Evolutionary conservation across 352 stramenopile genomes (phyloP).

Genomic region (Peronospora belbahrii): DNA sequence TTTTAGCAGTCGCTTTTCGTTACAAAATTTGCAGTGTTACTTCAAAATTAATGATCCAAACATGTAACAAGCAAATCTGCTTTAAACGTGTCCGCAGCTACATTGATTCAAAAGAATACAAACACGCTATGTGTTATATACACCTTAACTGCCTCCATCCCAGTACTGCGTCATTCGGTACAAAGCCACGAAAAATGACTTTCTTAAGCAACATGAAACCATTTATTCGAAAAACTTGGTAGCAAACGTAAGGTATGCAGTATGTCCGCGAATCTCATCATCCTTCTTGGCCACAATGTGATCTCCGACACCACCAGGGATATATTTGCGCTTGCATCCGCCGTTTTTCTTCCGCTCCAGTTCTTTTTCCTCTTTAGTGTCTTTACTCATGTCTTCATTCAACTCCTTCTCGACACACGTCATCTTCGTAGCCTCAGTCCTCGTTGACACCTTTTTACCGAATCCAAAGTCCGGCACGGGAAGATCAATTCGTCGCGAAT

Average conservation of each 20-base stretch:
- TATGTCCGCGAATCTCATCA: constrained; percentile 81
- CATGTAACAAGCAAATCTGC: background rate
- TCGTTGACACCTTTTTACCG: constrained; percentile 19
- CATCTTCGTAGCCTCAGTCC: constrained; percentile 4
- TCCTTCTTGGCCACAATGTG: constrained; percentile 79
- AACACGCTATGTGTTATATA: constrained; percentile 14
- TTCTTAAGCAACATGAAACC: background rate
- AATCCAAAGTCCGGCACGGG: constrained; percentile 69
- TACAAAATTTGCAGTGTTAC: too few species aligned
- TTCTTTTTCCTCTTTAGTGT: constrained; percentile 22
- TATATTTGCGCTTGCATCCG: constrained; percentile 48
- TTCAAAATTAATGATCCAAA: too few species aligned
- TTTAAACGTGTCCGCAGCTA: too few species aligned
- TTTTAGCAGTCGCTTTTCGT: too few species aligned
- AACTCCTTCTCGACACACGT: background rate
- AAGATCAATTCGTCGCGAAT: constrained; percentile 53
- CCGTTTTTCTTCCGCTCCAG: constrained; percentile 26
- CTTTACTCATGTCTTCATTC: too few species aligned
- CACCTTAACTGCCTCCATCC: constrained; percentile 26
- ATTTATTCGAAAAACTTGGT: constrained; percentile 72
- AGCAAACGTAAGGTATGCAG: constrained; percentile 80
- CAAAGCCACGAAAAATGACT: background rate
- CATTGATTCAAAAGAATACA: constrained; percentile 2
- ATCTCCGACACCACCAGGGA: constrained; percentile 41
- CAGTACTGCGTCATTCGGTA: background rate